phyloP scores from a whole-genome alignment of 371 early-diverging fungal genomes.

The Mortierella sp. region DNA sequence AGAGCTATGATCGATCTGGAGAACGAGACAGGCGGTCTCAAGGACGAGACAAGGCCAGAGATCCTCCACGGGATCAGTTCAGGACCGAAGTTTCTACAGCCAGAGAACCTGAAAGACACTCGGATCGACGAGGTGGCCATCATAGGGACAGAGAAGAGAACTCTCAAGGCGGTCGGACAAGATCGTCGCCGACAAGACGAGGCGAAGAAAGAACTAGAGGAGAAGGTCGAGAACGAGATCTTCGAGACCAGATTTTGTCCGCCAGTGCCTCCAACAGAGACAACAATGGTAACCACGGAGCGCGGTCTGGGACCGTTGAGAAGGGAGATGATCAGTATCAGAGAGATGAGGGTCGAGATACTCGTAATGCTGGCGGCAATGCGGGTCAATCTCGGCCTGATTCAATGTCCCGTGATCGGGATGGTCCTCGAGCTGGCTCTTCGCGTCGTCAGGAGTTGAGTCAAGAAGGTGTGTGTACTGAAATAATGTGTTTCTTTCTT shows the following conservation, averaged over 20 bases:
- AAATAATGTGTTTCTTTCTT: background rate
- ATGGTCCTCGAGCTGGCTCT: conserved; percentile 8
- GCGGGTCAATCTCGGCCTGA: conserved; percentile 11
- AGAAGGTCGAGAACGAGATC: conserved; percentile 22
- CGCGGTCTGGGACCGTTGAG: background rate
- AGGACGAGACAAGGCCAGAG: conserved; percentile 19
- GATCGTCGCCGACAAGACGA: background rate
- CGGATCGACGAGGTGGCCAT: conserved; percentile 18
- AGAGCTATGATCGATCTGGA: conserved; percentile 3
- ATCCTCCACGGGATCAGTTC: conserved; percentile 8
- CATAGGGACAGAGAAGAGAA: conserved; percentile 20
- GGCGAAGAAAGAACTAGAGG: conserved; percentile 15
- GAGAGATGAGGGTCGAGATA: background rate
- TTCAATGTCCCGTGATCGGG: conserved; percentile 12
- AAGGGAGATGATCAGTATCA: background rate
- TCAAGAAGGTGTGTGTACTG: conserved; percentile 14
- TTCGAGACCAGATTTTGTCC: background rate
- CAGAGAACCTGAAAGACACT: background rate
- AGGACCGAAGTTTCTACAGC: background rate
- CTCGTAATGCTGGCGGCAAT: background rate
- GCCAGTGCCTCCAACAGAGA: background rate
- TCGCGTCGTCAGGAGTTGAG: conserved; percentile 26
- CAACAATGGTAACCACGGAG: background rate
- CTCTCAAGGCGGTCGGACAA: background rate
- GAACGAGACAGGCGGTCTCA: conserved; percentile 14